These are phyloP conservation scores for Wickerhamomyces kurtzmanii DNA, from an alignment of 805 yeast species.

Conservation along the genomic window DNA sequence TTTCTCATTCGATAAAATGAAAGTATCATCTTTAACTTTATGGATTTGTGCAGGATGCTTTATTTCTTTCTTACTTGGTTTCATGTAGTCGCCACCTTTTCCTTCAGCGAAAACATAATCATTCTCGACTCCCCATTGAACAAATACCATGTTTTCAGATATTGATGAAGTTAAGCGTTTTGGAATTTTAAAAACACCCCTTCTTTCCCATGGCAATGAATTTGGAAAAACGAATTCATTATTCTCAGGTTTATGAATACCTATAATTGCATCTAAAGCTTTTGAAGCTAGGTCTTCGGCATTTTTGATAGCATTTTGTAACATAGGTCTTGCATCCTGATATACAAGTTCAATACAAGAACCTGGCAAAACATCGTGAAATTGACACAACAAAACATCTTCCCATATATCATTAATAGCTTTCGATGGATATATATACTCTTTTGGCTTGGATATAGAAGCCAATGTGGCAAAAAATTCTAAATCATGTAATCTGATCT, in stretches of 20 bases:
- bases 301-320: conserved; percentile 42
- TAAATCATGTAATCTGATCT: conserved; percentile 71
- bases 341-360: conserved; percentile 92
- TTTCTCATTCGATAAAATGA: conserved; percentile 49
- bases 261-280: conserved; percentile 36
- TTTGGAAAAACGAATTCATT: conserved; percentile 22
- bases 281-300: conserved; percentile 42
- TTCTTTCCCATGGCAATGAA: conserved; percentile 58
- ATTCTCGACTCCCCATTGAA: conserved; percentile 10
- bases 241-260: conserved; percentile 5
- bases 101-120: conserved; percentile 11
- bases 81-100: no score
- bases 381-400: conserved; percentile 80
- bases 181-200: conserved; percentile 27
- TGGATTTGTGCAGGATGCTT: conserved; percentile 40
- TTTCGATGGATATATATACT: conserved; percentile 63
- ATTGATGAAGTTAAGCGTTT: conserved; percentile 4
- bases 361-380: conserved; percentile 98
- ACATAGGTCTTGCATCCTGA: conserved; percentile 74
- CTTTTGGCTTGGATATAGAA: conserved; percentile 34
- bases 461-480: conserved; percentile 77
- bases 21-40: conserved; percentile 28
- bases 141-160: conserved; percentile 1
- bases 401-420: conserved; percentile 77
- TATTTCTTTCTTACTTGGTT: conserved; percentile 9